Percentiles rank a stretch among this genome's conserved stretches.
Conservation (phyloP, 1,284 basidiomycete genomes). For the Melampsora abietis-canadensis region DNA sequence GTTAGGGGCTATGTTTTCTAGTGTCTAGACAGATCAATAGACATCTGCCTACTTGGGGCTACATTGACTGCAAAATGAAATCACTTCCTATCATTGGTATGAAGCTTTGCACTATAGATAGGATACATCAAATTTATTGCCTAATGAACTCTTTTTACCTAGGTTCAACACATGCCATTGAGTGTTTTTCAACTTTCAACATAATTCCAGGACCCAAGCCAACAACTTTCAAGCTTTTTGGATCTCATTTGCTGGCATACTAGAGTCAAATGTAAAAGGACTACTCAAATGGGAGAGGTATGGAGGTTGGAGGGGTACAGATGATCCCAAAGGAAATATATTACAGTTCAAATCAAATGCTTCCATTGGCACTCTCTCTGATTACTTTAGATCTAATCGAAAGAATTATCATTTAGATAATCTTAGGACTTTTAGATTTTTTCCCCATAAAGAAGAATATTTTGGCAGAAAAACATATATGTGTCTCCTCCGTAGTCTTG, state of each 20-base stretch:
- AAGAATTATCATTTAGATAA: conserved; percentile 22
- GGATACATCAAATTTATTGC: background rate
- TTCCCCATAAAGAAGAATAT: background rate
- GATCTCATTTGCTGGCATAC: conserved; percentile 26
- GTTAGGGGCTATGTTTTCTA: conserved; percentile 11
- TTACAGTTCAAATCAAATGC: conserved; percentile 12
- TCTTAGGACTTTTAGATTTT: background rate
- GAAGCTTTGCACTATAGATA: background rate
- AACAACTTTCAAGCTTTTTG: conserved; percentile 24
- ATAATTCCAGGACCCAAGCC: conserved; percentile 1
- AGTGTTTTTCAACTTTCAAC: conserved; percentile 16
- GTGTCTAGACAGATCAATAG: background rate
- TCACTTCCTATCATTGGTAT: conserved; percentile 5
- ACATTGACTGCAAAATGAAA: conserved; percentile 2
- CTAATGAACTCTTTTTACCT: background rate
- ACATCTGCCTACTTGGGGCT: conserved; percentile 10
- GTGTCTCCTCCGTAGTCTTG: too few relatives aligned
- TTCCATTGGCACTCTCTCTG: background rate
- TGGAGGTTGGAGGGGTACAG: background rate
- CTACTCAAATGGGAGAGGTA: conserved; percentile 25
- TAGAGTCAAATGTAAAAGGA: conserved; percentile 21
- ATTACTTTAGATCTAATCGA: conserved; percentile 9
- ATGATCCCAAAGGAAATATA: background rate
- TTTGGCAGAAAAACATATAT: too few relatives aligned
- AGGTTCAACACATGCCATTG: conserved; percentile 29